phyloP scores from a whole-genome alignment of 345 rosid species.

The Boechera stricta region DNA sequence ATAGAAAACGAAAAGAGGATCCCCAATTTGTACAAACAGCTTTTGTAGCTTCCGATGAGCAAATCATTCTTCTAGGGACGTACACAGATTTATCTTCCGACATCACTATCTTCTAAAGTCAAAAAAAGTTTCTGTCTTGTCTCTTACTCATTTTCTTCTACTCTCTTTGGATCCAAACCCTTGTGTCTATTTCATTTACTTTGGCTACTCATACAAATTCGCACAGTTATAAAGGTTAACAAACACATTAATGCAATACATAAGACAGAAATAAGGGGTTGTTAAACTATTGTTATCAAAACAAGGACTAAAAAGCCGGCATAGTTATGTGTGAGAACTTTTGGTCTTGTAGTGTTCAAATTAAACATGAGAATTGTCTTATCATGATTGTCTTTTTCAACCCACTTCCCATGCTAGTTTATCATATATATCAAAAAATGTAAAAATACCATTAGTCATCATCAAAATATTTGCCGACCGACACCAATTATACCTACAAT shows the following conservation, averaged over 20 bases:
- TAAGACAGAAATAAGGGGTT: background rate
- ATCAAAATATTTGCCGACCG: slow-evolving; percentile 24
- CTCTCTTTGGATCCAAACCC: slow-evolving; percentile 37
- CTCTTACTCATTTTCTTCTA: slow-evolving; percentile 44
- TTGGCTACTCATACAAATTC: slow-evolving; percentile 28
- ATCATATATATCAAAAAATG: background rate
- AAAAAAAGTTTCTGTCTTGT: slow-evolving; percentile 41
- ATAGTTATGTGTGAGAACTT: slow-evolving; percentile 41
- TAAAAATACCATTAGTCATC: slow-evolving; percentile 5
- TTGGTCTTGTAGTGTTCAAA: slow-evolving; percentile 43
- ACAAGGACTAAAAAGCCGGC: slow-evolving; percentile 29
- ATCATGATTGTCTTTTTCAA: slow-evolving; percentile 43
- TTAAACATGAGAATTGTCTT: slow-evolving; percentile 35
- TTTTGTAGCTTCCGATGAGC: slow-evolving; percentile 48
- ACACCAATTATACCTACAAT: slow-evolving; percentile 3
- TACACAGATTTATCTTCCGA: slow-evolving; percentile 47
- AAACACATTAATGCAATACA: background rate
- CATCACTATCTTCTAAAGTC: slow-evolving; percentile 49
- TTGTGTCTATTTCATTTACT: background rate
- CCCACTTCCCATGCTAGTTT: slow-evolving; percentile 39
- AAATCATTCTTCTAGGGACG: slow-evolving; percentile 50
- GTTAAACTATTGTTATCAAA: slow-evolving; percentile 10
- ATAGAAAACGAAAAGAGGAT: slow-evolving; percentile 30
- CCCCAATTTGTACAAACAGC: slow-evolving; percentile 46
- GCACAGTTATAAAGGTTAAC: background rate